Evolutionary conservation across 2,329 filamentous ascomycete genomes (phyloP).

Genomic region (Corynespora cassiicola): DNA sequence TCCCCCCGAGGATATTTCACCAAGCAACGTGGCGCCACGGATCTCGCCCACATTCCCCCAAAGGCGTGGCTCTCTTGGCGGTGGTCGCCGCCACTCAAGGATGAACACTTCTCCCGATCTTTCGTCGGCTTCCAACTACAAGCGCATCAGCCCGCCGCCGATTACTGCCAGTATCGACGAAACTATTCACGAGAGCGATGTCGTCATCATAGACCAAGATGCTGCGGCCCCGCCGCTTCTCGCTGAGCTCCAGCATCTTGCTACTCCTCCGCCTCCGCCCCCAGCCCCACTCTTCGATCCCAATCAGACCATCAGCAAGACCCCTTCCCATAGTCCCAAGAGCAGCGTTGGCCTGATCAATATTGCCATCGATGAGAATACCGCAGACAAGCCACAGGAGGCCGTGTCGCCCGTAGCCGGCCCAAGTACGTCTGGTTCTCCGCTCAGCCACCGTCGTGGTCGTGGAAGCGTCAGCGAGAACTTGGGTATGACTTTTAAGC

Average conservation of each 20-base stretch:
- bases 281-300: constrained; percentile 47
- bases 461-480: constrained; percentile 65
- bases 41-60: constrained; percentile 33
- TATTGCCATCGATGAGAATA: constrained; percentile 54
- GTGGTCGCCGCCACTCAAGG: constrained; percentile 45
- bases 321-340: constrained; percentile 19
- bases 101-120: constrained; percentile 53
- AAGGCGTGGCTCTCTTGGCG: constrained; percentile 46
- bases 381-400: constrained; percentile 30
- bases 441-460: constrained; percentile 57
- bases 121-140: constrained; percentile 39
- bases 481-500: constrained; percentile 56
- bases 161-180: constrained; percentile 62
- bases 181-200: constrained; percentile 53
- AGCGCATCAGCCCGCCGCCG: constrained; percentile 46
- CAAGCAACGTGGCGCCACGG: constrained; percentile 21
- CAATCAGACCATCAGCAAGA: too few species aligned
- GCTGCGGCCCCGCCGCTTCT: constrained; percentile 58
- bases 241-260: constrained; percentile 68
- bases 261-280: constrained; percentile 59
- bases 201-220: constrained; percentile 52
- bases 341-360: constrained; percentile 50
- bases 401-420: constrained; percentile 21
- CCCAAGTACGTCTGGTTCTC: constrained; percentile 42
- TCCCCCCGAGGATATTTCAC: constrained; percentile 51